phyloP scores from a whole-genome alignment of 768 basidiomycete genomes.

The Hygrocybe punicea region DNA sequence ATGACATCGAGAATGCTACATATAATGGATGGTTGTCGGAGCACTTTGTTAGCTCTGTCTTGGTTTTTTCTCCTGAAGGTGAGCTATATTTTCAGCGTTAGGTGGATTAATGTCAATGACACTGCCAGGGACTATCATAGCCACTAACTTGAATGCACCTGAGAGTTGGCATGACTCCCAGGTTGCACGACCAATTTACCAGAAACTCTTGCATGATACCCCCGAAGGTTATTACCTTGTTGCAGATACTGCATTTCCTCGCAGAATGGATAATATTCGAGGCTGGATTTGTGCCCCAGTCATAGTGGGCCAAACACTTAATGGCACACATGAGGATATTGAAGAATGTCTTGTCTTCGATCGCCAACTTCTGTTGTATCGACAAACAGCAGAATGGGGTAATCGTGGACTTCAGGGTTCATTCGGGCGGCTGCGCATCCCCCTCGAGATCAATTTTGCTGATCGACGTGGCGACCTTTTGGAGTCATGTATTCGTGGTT shows the following conservation, averaged over 20 bases:
- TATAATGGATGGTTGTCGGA: conserved; percentile 44
- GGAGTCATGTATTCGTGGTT: conserved; percentile 33
- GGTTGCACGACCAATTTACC: conserved; percentile 41
- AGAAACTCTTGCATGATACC: conserved; percentile 18
- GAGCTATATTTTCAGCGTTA: neutral
- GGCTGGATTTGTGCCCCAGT: conserved; percentile 36
- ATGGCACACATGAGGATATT: conserved; percentile 17
- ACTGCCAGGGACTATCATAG: conserved; percentile 35
- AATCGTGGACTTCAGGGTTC: conserved; percentile 44
- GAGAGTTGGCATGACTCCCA: conserved; percentile 45
- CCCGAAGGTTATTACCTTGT: conserved; percentile 37
- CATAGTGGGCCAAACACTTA: conserved; percentile 29
- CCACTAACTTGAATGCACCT: conserved; percentile 34
- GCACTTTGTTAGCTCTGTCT: conserved; percentile 37
- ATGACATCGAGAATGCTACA: conserved; percentile 41
- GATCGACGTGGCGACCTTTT: conserved; percentile 30
- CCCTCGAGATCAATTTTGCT: conserved; percentile 32
- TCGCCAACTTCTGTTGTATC: conserved; percentile 40
- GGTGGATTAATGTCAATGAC: too few relatives aligned
- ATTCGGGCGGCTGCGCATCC: conserved; percentile 45
- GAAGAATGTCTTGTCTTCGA: conserved; percentile 29
- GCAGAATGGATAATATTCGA: conserved; percentile 16
- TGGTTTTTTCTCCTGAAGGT: conserved; percentile 31
- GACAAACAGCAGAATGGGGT: conserved; percentile 54
- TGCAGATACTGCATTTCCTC: conserved; percentile 41